Base-by-base conservation (phyloP, 1,139 yeast genomes). In the Pichia sp. region DNA sequence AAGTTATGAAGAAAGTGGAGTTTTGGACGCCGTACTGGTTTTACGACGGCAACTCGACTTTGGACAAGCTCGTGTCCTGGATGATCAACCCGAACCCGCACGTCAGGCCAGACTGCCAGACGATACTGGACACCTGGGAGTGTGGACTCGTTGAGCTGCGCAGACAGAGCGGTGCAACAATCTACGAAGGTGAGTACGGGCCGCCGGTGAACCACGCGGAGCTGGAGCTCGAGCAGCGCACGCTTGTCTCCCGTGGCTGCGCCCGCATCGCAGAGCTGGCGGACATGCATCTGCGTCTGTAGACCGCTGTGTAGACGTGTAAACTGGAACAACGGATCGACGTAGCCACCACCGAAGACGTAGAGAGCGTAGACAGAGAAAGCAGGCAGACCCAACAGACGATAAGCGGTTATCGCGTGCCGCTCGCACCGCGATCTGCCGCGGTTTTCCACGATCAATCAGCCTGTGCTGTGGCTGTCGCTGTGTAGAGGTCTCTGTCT, bases 101-200 rank as follows among this genome's bases (percentile, higher is more conserved):
- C 40, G 77, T 75, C 44, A 69, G 99, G 45, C 96, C 96, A 10
- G 77, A 81, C 5, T 94, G 95, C 0, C 71, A 67, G 30, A 74
- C 77, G 47, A 70, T 91, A 25, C 64, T 91, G 45, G 73, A 69
- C 45, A 70, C 80, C 53, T 76, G 74, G 38, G 96, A 91, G 59
- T 79, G 93, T 50, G 71, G 73, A 39, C 74, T 81, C 48, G 91
- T 91, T 34, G 96, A 89, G 52, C 66, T 72, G 48, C 74, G 93
- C 48, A 72, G 97, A 42, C 84, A 84, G 58, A 89, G 96, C 4
- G 98, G 98, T 3, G 96, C 97, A 1, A 84, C 91, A 2, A 84
- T 91, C 50, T 93, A 82, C 54, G 99, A 91, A 63, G 98, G 97
- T 30, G 97, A 91, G 53, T 89, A 75, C 60, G 98, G 98, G 0